These are phyloP conservation scores for Bjerkandera adusta DNA, from an alignment of 1,284 basidiomycete genomes.

Conservation along the genomic window DNA sequence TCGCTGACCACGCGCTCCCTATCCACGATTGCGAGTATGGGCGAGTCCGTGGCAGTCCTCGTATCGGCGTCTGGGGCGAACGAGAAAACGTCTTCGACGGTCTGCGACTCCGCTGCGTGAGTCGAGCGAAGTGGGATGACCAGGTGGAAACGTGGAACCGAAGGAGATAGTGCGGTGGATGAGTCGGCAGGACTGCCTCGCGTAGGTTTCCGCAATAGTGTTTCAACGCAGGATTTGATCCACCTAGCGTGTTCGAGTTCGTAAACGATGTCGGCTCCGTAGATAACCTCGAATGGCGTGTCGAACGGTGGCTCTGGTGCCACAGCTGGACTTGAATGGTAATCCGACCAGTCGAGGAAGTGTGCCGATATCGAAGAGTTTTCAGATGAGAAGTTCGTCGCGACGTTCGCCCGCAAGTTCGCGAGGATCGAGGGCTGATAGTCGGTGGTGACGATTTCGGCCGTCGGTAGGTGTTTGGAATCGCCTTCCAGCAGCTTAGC, in stretches of 20 bases:
- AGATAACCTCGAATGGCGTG: constrained; percentile 59
- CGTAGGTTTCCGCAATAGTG: constrained; percentile 48
- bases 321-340: too few relatives aligned
- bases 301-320: constrained; percentile 26
- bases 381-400: constrained; percentile 49
- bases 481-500: constrained; percentile 45
- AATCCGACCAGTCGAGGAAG: constrained; percentile 68
- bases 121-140: constrained; percentile 72
- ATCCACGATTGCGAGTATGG: constrained; percentile 39
- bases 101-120: constrained; percentile 56
- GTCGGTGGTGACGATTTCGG: constrained; percentile 73
- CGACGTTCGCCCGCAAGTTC: constrained; percentile 72
- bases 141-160: constrained; percentile 58
- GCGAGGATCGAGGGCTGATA: constrained; percentile 72
- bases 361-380: constrained; percentile 32
- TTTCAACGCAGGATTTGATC: constrained; percentile 58
- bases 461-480: constrained; percentile 2
- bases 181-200: background rate
- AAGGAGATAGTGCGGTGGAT: background rate
- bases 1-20: constrained; percentile 58
- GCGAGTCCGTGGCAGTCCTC: constrained; percentile 3
- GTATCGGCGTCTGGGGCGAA: constrained; percentile 10
- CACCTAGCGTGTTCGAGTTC: constrained; percentile 65
- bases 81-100: constrained; percentile 58
- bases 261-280: constrained; percentile 79